A percentile compares a stretch with the other conserved stretches of the same genome.
Conservation (phyloP, 1,139 yeast genomes). For the Candida albicans region DNA sequence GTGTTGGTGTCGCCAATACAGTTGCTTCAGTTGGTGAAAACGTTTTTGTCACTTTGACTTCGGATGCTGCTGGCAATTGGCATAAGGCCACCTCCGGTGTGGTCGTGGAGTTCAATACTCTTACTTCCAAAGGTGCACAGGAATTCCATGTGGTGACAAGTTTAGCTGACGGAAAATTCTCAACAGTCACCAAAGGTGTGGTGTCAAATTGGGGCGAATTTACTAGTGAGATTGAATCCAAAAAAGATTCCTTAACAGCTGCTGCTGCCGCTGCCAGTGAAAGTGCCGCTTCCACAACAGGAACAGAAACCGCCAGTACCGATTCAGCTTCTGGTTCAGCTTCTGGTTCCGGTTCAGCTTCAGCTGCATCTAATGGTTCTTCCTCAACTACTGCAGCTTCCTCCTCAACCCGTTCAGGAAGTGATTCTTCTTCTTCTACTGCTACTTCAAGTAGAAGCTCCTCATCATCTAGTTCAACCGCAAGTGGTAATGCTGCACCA, state of each 20-base stretch:
- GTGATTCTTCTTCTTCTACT: conserved; percentile 11
- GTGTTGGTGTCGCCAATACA: conserved; percentile 16
- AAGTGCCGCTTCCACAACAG: not conserved
- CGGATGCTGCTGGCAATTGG: conserved; percentile 14
- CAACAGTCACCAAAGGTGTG: conserved; percentile 17
- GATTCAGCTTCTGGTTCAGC: not conserved
- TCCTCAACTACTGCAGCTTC: conserved; percentile 1
- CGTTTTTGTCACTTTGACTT: conserved; percentile 16
- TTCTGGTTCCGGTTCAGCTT: conserved; percentile 4
- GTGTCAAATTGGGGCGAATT: conserved; percentile 15
- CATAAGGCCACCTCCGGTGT: conserved; percentile 17
- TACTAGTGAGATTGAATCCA: conserved; percentile 16
- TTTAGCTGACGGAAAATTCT: conserved; percentile 12
- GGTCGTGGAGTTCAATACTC: conserved; percentile 11
- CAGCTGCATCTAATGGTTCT: not conserved
- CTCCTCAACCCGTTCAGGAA: conserved; percentile 1
- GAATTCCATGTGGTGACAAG: conserved; percentile 16
- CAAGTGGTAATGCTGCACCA: conserved; percentile 13
- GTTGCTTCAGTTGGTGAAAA: conserved; percentile 13
- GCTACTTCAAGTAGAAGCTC: conserved; percentile 9
- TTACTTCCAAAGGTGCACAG: conserved; percentile 12
- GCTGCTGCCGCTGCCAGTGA: conserved; percentile 5
- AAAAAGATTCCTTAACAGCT: conserved; percentile 5
- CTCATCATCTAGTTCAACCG: conserved; percentile 8
- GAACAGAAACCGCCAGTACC: not conserved